Base-by-base conservation (phyloP, 805 yeast genomes). In the Saturnispora sanitii region DNA sequence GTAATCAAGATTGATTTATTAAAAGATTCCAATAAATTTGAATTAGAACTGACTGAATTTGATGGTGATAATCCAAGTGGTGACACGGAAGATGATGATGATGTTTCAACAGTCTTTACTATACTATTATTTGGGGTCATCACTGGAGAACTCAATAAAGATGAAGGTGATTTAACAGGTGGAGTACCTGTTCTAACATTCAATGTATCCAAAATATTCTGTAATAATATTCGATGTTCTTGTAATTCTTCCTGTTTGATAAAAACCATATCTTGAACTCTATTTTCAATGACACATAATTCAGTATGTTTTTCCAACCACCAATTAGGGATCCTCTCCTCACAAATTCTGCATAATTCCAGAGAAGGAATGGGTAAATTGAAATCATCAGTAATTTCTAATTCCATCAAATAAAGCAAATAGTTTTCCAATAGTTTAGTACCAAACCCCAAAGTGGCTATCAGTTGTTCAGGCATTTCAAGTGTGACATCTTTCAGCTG, bases 261-360 rank as follows among this genome's bases (percentile, higher is more conserved):
- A 53, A 82, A 84, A 8, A 90, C 75, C 26, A 79, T 78, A 49
- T 86, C 87, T 53, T 79, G 87, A 9, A 82, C 74, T 51, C 78
- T 73, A 60, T 87, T 95, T 57, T 88, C 96, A 27, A 84, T 73
- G 22, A 83, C 67, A 52, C 99, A 92, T 35, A 83, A 64, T 53
- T 87, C 92, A 1, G 90, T 80, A 60, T 92, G 99, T 37, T 79
- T 72, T 51, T 90, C 98, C 30, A 92, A 67, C 82, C 94, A 92
- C 98, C 98, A 92, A 4, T 87, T 82, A 4, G 95, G 96, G n/a
- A 87, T 78, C 36, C 73, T 73, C 23, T 78, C 77, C 54, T 92
- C 99, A 61, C 99, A 92, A 21, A 92, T 87, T 36, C 96, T 71
- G 58, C 99, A 92, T 25, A 92, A 64, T 28, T 83, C 86, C 42